Base-by-base conservation (phyloP, 257 asterid species). In the Solanum peruvianum region DNA sequence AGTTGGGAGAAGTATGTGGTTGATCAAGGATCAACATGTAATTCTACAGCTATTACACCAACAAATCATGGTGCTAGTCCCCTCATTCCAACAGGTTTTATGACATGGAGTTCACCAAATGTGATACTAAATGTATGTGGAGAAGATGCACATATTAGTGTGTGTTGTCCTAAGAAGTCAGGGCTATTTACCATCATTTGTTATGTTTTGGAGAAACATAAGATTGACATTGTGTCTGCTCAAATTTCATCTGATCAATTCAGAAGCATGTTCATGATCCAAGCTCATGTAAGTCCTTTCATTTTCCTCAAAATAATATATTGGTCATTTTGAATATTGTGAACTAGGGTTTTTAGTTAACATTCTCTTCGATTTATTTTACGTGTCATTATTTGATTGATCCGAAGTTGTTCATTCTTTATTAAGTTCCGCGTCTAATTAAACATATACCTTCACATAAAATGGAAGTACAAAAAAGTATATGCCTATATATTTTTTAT, bases 1-100 rank as follows among this genome's bases (percentile, higher is more conserved):
- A 85, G 56, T 76, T 87, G 93, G 88, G 96, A 94, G 67, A 92
- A 91, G 5, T 89, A 92, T 71, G 7, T 93, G 49, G 94, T 94
- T 29, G 95, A 93, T 83, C 93, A 87, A 82, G 95, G 92, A n/a
- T 89, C 89, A 15, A 23, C 87, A 18, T 67, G 78, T 86, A 75
- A 86, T 15, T 41, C 90, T 20, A 15, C 88, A 18, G 64, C 67
- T 70, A 29, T 86, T 11, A 75, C 88, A 86, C 8, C 27, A 84
- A 52, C 35, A 90, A 66, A n/a, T 39, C 42, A 73, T 21, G 20
- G 25, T 67, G 37, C 90, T 91, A 4, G 33, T 16, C 42, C 42
- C 64, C 25, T 15, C 29, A 5, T 25, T 29, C 88, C 92, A 23
- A 47, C 92, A 21, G 11, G 3, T 1, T 89, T 90, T 76, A 85